A percentile compares a stretch with the other conserved stretches of the same genome.
phyloP scores from a whole-genome alignment of 2,329 filamentous ascomycete species.

The Fusarium lateritium region DNA sequence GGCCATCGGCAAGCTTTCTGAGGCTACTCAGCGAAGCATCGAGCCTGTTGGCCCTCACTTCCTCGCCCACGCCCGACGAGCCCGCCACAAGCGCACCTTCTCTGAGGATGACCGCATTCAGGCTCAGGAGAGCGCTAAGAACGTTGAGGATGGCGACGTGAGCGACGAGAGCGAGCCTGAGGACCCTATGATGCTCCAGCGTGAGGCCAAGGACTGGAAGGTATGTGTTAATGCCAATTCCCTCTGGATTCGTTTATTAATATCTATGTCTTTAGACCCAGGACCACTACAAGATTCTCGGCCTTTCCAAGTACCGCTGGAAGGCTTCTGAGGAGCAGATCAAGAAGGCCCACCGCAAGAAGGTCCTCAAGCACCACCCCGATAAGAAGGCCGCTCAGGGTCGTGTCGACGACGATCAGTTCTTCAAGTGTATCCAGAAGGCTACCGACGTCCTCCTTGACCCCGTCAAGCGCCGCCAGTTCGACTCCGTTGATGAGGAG shows the following conservation, averaged over 20 bases:
- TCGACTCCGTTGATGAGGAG: conserved; percentile 94
- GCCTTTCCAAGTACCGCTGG: conserved; percentile 91
- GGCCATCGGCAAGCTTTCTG: conserved; percentile 81
- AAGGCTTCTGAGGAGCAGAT: conserved; percentile 98
- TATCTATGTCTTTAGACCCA: conserved; percentile 71
- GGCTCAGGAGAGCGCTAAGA: conserved; percentile 94
- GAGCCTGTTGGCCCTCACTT: conserved; percentile 98
- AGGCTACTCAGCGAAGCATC: conserved; percentile 86
- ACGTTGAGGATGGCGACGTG: conserved; percentile 90
- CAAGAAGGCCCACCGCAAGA: conserved; percentile 98
- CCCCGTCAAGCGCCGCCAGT: conserved; percentile 92
- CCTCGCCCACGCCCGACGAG: conserved; percentile 95
- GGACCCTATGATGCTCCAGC: conserved; percentile 90
- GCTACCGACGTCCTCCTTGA: conserved; percentile 94
- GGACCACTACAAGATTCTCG: conserved; percentile 98
- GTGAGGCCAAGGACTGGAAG: conserved; percentile 99
- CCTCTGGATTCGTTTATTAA: not conserved
- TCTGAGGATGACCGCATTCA: conserved; percentile 98
- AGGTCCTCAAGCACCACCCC: conserved; percentile 98
- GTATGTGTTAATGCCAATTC: conserved; percentile 61
- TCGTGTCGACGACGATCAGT: conserved; percentile 91
- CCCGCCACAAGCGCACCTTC: conserved; percentile 97
- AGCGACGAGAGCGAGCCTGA: conserved; percentile 95
- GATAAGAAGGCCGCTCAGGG: conserved; percentile 98
- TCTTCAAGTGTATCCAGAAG: conserved; percentile 99